These are phyloP conservation scores for Phialophora macrospora DNA, from an alignment of 2,329 filamentous ascomycete species.

Conservation along the genomic window DNA sequence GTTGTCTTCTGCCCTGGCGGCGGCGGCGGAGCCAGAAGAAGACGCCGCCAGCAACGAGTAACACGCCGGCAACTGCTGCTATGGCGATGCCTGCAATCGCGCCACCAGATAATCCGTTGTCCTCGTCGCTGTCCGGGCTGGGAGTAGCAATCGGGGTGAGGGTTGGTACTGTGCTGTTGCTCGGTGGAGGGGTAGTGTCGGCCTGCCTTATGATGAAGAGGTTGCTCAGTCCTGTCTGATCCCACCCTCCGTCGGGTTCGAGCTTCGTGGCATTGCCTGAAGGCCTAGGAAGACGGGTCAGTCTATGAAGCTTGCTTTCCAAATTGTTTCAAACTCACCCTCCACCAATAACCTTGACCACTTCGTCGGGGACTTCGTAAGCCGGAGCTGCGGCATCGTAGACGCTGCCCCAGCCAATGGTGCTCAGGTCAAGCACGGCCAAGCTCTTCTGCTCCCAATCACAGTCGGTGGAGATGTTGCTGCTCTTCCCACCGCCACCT, in stretches of 20 bases:
- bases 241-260: slow-evolving; percentile 33
- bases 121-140: not conserved
- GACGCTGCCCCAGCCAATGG: slow-evolving; percentile 42
- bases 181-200: slow-evolving; percentile 4
- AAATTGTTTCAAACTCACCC: slow-evolving; percentile 12
- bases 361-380: slow-evolving; percentile 40
- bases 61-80: slow-evolving; percentile 30
- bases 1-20: slow-evolving; percentile 13
- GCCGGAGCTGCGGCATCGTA: slow-evolving; percentile 39
- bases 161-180: slow-evolving; percentile 1
- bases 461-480: slow-evolving; percentile 39
- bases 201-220: slow-evolving; percentile 30
- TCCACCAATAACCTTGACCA: slow-evolving; percentile 43
- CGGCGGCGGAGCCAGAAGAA: slow-evolving; percentile 32
- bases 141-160: not conserved
- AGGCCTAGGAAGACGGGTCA: slow-evolving; percentile 16
- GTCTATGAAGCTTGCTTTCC: not conserved
- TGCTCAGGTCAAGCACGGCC: slow-evolving; percentile 44
- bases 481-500: slow-evolving; percentile 42
- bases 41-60: slow-evolving; percentile 14
- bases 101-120: slow-evolving; percentile 15
- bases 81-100: slow-evolving; percentile 32
- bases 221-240: slow-evolving; percentile 28
- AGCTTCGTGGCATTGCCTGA: slow-evolving; percentile 34
- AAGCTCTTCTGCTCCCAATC: slow-evolving; percentile 44